Evolutionary conservation across 2,329 filamentous ascomycete species (phyloP).

Genomic region (Botrytis deweyae): DNA sequence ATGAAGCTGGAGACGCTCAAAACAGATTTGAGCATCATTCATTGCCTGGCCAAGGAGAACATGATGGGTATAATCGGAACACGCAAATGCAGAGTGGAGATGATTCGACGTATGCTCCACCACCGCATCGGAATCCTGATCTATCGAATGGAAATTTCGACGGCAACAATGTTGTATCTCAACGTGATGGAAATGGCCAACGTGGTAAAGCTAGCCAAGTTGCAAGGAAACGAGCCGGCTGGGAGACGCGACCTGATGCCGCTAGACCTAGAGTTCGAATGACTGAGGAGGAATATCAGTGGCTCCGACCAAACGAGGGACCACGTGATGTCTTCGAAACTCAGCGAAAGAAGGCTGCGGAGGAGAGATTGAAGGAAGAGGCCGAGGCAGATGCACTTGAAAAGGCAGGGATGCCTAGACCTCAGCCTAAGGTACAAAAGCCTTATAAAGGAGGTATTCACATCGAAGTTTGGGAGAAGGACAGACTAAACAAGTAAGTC

Average conservation of each 20-base stretch:
- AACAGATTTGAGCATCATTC: neutral
- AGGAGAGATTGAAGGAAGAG: neutral
- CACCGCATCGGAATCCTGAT: neutral
- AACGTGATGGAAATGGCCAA: no score
- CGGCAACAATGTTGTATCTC: no score
- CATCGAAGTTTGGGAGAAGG: neutral
- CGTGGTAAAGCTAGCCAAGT: no score
- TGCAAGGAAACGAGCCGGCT: neutral
- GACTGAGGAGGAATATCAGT: constrained; percentile 1
- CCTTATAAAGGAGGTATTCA: neutral
- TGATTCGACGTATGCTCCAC: neutral
- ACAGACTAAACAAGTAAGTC: neutral
- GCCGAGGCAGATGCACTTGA: neutral
- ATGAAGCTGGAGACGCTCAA: neutral
- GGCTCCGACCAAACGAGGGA: neutral
- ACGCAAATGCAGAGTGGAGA: neutral
- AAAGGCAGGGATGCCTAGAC: neutral
- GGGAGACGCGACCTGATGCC: neutral
- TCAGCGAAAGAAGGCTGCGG: neutral
- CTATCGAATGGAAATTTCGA: neutral
- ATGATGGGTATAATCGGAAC: no score
- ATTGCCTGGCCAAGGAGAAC: accelerated
- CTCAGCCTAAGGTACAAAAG: neutral
- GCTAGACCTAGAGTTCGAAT: neutral
- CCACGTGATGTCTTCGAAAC: neutral